These are phyloP conservation scores for Lunularia cruciata DNA, from an alignment of 225 moss, liverwort and hornwort genomes.

Conservation along the genomic window DNA sequence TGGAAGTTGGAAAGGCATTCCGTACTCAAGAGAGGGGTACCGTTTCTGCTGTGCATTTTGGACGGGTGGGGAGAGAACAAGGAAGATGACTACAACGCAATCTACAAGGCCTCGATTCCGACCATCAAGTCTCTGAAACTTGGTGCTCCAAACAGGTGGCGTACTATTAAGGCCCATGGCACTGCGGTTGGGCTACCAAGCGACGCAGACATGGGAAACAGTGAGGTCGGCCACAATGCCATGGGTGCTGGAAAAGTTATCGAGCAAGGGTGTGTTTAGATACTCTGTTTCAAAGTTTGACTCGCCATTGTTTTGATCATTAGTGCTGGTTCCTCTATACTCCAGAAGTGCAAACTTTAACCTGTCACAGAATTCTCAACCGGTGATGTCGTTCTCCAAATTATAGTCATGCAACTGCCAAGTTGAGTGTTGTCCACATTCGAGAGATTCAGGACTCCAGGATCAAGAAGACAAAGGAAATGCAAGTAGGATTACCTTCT, in stretches of 20 bases:
- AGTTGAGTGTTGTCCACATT: too few species aligned
- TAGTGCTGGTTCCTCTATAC: background rate
- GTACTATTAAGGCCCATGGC: constrained; percentile 84
- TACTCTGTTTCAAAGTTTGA: background rate
- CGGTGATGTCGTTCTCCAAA: too few species aligned
- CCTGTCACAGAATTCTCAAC: too few species aligned
- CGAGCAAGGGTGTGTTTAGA: constrained; percentile 73
- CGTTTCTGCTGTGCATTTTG: constrained; percentile 67
- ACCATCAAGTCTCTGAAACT: constrained; percentile 65
- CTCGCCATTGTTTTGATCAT: too few species aligned
- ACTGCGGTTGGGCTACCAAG: constrained; percentile 78
- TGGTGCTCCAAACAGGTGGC: constrained; percentile 63
- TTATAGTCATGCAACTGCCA: too few species aligned
- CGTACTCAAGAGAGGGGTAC: constrained; percentile 55
- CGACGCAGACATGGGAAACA: constrained; percentile 84
- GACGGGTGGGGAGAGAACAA: constrained; percentile 88
- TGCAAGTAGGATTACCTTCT: too few species aligned
- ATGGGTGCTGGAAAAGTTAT: constrained; percentile 91
- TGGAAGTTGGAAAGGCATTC: constrained; percentile 46
- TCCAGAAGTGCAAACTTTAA: too few species aligned
- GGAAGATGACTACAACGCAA: constrained; percentile 82
- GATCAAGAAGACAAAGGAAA: too few species aligned
- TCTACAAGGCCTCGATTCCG: constrained; percentile 66
- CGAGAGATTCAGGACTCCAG: too few species aligned
- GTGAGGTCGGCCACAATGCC: constrained; percentile 88